Evolutionary conservation across 2,329 filamentous ascomycete species (phyloP), one percentile per base, ranked within the genome.

Genomic region (Beauveria sp.): DNA sequence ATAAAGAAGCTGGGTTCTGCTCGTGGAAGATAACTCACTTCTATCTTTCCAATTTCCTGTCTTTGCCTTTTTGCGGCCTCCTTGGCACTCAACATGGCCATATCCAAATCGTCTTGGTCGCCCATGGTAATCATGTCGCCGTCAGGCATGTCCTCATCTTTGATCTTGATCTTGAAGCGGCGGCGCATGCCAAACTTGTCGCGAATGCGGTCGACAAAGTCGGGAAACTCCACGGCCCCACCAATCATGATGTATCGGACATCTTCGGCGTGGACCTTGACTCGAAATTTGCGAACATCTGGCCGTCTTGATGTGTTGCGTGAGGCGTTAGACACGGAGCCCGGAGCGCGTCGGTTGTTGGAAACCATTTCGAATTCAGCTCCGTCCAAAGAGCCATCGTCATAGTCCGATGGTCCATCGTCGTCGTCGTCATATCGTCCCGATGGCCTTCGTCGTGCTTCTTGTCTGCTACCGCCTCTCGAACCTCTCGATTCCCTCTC

Each of bases 61-160:
- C 86, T 84, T 71, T 93, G 88, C 73, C 84, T 89, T 75, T 81
- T 85, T 53, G 89, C 92, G 63, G 79, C 77, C 55, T 83, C 82
- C 73, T 86, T 90, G 7, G 87, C 86, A 52, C 79, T 83, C 72
- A 84, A 82, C 59, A 98, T 81, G 30, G 91, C 86, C 86, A 97
- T 90, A 56, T 98, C 93, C 65, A 97, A 76, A 77, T 99, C 95
- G 70, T 99, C 95, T 74, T 97, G 91, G 73, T 99, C 95, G 34
- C 89, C 92, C 85, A 99, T 88, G 38, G 93, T 97, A 70, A 99
- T 96, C 89, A 97, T 93, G 70, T 98, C 93, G 3, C 89, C 89
- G 60, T 88, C 81, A 0, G 84, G 83, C 63, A 79, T 74, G 67
- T 91, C 89, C 67, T 98, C 95, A 65, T 96, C 91, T 69, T 83